Conservation (phyloP, 768 basidiomycete genomes). For the Hortiboletus flavorubellus region DNA sequence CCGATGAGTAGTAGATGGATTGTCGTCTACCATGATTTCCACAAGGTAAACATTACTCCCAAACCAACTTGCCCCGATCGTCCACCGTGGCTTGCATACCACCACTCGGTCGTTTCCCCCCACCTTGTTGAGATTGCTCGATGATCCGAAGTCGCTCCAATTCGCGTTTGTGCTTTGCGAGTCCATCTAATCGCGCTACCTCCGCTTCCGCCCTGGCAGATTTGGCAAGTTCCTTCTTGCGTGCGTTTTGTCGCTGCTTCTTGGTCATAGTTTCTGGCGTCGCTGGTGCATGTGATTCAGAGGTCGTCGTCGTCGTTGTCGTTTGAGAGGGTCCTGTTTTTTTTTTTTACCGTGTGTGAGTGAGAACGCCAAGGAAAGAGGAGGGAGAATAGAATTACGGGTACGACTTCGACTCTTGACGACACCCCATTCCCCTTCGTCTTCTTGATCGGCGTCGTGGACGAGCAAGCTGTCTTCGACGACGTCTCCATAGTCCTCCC, state of each 20-base stretch:
- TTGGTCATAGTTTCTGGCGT: conserved; percentile 54
- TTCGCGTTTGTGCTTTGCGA: conserved; percentile 60
- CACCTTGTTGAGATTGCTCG: conserved; percentile 36
- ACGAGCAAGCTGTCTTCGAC: conserved; percentile 36
- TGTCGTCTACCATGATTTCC: conserved; percentile 9
- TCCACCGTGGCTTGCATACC: conserved; percentile 64
- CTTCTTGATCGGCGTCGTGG: conserved; percentile 67
- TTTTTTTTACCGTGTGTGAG: not conserved
- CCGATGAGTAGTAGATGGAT: conserved; percentile 22
- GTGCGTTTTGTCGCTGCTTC: conserved; percentile 66
- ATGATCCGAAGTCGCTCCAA: conserved; percentile 52
- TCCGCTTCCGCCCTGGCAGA: conserved; percentile 55
- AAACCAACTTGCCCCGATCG: conserved; percentile 54
- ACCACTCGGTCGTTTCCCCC: conserved; percentile 39
- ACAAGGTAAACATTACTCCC: conserved; percentile 34
- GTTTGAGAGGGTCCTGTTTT: conserved; percentile 13
- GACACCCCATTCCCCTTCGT: conserved; percentile 74
- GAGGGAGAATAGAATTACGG: conserved; percentile 33
- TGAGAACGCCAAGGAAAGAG: not conserved
- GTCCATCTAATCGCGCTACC: conserved; percentile 42
- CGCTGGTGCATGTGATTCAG: conserved; percentile 20
- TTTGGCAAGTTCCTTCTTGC: conserved; percentile 55
- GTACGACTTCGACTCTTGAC: conserved; percentile 54
- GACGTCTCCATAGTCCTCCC: conserved; percentile 77
- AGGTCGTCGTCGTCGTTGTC: conserved; percentile 9